Evolutionary conservation across 2,329 filamentous ascomycete species (phyloP), one percentile per base, ranked within the genome.

Genomic region (Dactylellina parvicollis): DNA sequence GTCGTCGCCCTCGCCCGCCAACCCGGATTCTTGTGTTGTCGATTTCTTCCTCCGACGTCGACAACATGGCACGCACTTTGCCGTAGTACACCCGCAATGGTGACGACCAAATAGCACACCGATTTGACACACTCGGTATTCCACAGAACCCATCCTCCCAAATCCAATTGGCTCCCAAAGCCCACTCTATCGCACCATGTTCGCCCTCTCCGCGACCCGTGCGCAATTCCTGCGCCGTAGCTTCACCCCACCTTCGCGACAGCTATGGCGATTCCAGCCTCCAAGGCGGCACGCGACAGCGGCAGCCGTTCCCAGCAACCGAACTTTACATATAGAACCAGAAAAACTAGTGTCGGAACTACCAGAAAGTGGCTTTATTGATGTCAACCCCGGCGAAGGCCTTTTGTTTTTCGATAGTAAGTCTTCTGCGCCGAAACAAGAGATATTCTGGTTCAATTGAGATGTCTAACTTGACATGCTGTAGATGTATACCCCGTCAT

Each of bases 351-450:
- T 74, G 22, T 44, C 70, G 5, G 38, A 49, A 36, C 26, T 62
- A 2, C 70, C 61, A 77, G 88, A 90, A 75, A 87, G 87, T 8
- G 94, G 95, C 0, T 92, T 97, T 78, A 96, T 98, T 76, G 83
- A 85, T n/a, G 85, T 90, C 9, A 85, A 84, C 1, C 82, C 89
- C 0, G 90, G 93, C 77, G 92, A 98, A 82, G 89, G 90, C 0
- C 88, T 98, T 47, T 81, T 97, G 4, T 99, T 96, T 82, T 89
- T 98, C 78, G 92, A 96, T 79, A 96, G 91, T 93, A 81, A 79
- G 87, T 78, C 34, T 7, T n/a, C n/a, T n/a, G n/a, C n/a, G n/a
- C n/a, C n/a, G n/a, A 10, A n/a, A 26, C 60, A 44, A 24, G 4
- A 12, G 2, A 20, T 36, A 54, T 24, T 12, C 4, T 52, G 12